Percentiles rank a stretch among this genome's conserved stretches.
phyloP scores from a whole-genome alignment of 768 basidiomycete genomes.

The Termitomyces titanicus region DNA sequence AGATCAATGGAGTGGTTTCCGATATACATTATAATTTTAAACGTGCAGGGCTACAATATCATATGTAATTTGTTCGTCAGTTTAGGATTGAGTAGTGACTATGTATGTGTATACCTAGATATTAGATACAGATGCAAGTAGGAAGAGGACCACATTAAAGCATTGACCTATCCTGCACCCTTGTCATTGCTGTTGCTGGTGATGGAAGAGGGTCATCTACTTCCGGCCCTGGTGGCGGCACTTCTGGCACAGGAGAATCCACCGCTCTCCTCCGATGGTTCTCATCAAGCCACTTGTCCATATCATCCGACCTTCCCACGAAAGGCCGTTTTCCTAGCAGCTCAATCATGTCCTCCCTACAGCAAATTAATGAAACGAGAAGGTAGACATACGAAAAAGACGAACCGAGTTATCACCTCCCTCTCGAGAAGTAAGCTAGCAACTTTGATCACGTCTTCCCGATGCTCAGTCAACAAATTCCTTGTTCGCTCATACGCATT shows the following conservation, averaged over 20 bases:
- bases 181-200: slow-evolving; percentile 43
- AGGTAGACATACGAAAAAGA: not conserved
- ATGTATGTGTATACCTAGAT: slow-evolving; percentile 13
- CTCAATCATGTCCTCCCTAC: slow-evolving; percentile 82
- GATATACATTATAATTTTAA: slow-evolving; percentile 46
- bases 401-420: slow-evolving; percentile 91
- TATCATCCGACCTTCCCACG: slow-evolving; percentile 75
- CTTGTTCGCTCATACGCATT: slow-evolving; percentile 83
- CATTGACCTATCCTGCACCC: slow-evolving; percentile 25
- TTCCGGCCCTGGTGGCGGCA: slow-evolving; percentile 25
- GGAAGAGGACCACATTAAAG: slow-evolving; percentile 8
- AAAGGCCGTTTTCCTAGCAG: slow-evolving; percentile 85
- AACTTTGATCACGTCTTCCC: slow-evolving; percentile 89
- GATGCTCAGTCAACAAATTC: slow-evolving; percentile 74
- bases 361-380: slow-evolving; percentile 5
- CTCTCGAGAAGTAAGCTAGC: slow-evolving; percentile 88
- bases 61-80: not conserved
- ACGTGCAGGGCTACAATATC: slow-evolving; percentile 20
- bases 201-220: slow-evolving; percentile 43
- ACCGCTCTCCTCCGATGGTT: slow-evolving; percentile 56
- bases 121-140: slow-evolving; percentile 25
- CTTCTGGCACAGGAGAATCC: slow-evolving; percentile 15
- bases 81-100: slow-evolving; percentile 2
- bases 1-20: slow-evolving; percentile 75
- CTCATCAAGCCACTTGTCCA: slow-evolving; percentile 97